Percentiles rank a stretch among this genome's conserved stretches.
phyloP scores from a whole-genome alignment of 345 rosid genomes.

The Bruguiera gymnorhiza region DNA sequence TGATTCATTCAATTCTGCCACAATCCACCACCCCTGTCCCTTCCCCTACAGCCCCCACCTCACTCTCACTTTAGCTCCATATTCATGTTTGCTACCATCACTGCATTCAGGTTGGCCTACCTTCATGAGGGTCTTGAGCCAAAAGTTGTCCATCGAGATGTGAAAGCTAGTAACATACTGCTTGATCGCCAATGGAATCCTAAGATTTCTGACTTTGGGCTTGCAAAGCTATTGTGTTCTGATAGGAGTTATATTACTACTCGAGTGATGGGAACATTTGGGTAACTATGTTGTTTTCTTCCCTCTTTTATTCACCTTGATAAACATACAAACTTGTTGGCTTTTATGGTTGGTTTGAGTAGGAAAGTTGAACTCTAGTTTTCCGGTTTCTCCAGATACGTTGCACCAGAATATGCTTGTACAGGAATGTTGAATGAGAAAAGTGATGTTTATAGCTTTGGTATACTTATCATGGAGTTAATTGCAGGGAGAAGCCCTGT shows the following conservation, averaged over 20 bases:
- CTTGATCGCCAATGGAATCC: slow-evolving; percentile 88
- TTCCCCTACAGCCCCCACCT: no score
- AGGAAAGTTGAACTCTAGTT: slow-evolving; percentile 8
- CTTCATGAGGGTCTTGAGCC: slow-evolving; percentile 99
- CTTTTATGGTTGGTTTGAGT: neutral
- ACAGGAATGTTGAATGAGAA: slow-evolving; percentile 95
- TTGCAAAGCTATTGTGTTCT: slow-evolving; percentile 82
- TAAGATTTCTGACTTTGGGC: slow-evolving; percentile 96
- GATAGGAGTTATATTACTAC: slow-evolving; percentile 87
- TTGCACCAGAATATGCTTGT: slow-evolving; percentile 98
- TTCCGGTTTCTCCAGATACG: slow-evolving; percentile 53
- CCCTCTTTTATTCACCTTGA: neutral
- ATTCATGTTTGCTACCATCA: neutral
- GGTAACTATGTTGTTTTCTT: slow-evolving; percentile 32
- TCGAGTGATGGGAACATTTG: slow-evolving; percentile 96
- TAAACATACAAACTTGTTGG: slow-evolving; percentile 8
- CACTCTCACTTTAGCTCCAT: no score
- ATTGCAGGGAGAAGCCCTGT: slow-evolving; percentile 89
- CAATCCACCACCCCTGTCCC: neutral
- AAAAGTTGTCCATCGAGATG: slow-evolving; percentile 91
- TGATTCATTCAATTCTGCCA: neutral
- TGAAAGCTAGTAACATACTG: slow-evolving; percentile 84
- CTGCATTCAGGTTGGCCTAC: slow-evolving; percentile 69
- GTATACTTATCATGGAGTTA: slow-evolving; percentile 87
- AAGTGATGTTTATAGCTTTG: slow-evolving; percentile 91